Conservation (phyloP, 1,139 yeast genomes). For the Arxiozyma telluris region DNA sequence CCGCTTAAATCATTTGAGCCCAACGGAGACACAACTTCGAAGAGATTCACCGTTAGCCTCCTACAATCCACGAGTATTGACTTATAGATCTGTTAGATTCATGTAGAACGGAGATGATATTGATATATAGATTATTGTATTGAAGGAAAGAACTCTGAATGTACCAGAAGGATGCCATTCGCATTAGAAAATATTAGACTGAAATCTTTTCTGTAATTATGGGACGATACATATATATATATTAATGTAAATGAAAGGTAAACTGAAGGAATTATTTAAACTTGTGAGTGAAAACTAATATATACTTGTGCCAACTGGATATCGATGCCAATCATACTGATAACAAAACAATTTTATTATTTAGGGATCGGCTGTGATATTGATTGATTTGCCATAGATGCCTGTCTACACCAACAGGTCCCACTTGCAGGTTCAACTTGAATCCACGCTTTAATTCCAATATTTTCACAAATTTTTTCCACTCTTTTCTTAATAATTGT, state of each 20-base stretch:
- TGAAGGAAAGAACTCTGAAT: too few species aligned
- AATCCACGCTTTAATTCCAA: constrained; percentile 44
- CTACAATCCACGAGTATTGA: too few species aligned
- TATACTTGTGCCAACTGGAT: neutral
- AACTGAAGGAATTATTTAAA: neutral
- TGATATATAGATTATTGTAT: too few species aligned
- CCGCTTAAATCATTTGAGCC: neutral
- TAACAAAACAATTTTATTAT: neutral
- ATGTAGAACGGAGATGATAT: too few species aligned
- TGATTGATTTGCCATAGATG: constrained; percentile 11
- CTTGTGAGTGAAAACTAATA: neutral
- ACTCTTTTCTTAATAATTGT: constrained; percentile 53
- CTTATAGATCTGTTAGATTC: too few species aligned
- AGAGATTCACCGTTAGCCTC: too few species aligned
- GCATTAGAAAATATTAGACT: too few species aligned
- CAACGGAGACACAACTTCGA: too few species aligned
- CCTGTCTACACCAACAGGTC: constrained; percentile 47
- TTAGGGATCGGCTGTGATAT: neutral
- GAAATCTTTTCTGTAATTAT: too few species aligned
- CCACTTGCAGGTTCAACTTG: constrained; percentile 55
- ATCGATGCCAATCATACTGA: neutral
- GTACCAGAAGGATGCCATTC: too few species aligned
- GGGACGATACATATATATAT: too few species aligned
- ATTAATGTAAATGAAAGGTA: neutral
- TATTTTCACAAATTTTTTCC: constrained; percentile 37